phyloP scores from a whole-genome alignment of 345 rosid genomes.

The Rhodamnia argentea region DNA sequence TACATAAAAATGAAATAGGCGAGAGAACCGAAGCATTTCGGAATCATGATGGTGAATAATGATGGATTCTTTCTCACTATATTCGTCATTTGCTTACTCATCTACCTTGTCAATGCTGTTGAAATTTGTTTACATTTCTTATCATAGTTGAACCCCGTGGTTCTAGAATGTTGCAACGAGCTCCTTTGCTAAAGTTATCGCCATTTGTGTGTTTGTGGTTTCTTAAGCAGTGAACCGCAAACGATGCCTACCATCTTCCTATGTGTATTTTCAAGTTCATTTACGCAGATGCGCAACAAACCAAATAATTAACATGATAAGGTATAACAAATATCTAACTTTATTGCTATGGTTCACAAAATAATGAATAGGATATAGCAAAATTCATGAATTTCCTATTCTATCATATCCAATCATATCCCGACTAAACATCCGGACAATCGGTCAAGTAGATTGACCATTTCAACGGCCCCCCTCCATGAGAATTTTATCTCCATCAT shows the following conservation, averaged over 20 bases:
- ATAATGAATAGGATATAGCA: not conserved
- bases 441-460: not conserved
- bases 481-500: no score
- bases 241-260: not conserved
- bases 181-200: not conserved
- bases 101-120: no score
- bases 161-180: not conserved
- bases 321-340: not conserved
- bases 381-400: no score
- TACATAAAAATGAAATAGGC: not conserved
- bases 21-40: rapidly evolving
- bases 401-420: no score
- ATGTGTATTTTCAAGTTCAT: not conserved
- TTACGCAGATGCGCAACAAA: rapidly evolving
- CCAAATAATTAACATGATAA: not conserved
- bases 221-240: not conserved
- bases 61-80: not conserved
- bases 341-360: not conserved
- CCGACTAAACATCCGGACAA: not conserved
- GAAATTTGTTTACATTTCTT: no score
- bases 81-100: not conserved
- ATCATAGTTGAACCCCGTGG: not conserved
- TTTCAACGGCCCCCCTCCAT: not conserved
- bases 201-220: not conserved
- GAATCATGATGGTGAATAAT: not conserved